Percentiles rank a stretch among this genome's conserved stretches.
Evolutionary conservation across 2,329 filamentous ascomycete genomes (phyloP).

Genomic region (Cladophialophora immunda): DNA sequence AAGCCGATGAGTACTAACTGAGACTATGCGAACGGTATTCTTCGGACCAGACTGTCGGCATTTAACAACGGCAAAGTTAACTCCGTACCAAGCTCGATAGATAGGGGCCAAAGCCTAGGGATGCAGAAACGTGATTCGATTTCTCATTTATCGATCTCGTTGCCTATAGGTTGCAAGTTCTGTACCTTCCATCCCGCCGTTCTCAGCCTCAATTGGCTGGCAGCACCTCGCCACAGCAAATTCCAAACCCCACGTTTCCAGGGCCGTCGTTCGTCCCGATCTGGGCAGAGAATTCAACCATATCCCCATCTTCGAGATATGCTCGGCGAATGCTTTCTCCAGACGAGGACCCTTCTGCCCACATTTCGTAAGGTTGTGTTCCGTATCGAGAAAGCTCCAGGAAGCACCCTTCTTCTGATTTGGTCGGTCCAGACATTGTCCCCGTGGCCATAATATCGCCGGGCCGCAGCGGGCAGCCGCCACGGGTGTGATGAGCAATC

Average conservation of each 20-base stretch:
- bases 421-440: slow-evolving; percentile 73
- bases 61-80: too few relatives aligned
- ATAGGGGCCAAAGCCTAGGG: too few relatives aligned
- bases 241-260: slow-evolving; percentile 75
- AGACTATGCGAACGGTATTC: too few relatives aligned
- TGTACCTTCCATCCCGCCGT: too few relatives aligned
- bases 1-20: too few relatives aligned
- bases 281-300: slow-evolving; percentile 63
- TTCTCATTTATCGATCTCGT: too few relatives aligned
- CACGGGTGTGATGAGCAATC: slow-evolving; percentile 79
- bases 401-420: slow-evolving; percentile 69
- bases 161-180: too few relatives aligned
- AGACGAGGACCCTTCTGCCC: background rate
- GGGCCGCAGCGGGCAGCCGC: slow-evolving; percentile 75
- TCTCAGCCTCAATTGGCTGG: slow-evolving; percentile 45
- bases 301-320: slow-evolving; percentile 78
- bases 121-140: too few relatives aligned
- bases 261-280: slow-evolving; percentile 69
- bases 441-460: slow-evolving; percentile 80
- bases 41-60: too few relatives aligned
- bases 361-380: slow-evolving; percentile 68
- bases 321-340: slow-evolving; percentile 59
- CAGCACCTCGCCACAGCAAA: slow-evolving; percentile 71
- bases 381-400: slow-evolving; percentile 76
- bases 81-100: too few relatives aligned